Conservation (phyloP, 441 rosid genomes). For the Syzygium syzygioides region DNA sequence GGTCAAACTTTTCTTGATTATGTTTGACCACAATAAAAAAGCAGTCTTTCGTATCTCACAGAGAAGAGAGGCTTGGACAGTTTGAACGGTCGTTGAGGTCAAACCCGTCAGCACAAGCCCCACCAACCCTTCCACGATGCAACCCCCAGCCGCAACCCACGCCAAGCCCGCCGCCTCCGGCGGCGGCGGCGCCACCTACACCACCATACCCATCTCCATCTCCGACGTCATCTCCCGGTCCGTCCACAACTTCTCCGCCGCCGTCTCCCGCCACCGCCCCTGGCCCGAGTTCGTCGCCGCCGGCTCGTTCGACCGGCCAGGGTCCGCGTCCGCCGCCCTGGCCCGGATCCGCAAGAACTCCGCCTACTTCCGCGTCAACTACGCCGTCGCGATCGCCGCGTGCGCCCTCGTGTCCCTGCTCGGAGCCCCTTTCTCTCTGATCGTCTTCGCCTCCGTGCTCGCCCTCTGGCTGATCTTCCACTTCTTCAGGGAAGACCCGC, state of each 20-base stretch:
- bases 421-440: constrained; percentile 23
- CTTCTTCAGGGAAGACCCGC: constrained; percentile 35
- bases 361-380: constrained; percentile 33
- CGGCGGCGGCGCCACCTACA: constrained; percentile 27
- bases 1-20: background rate
- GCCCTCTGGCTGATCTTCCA: constrained; percentile 36
- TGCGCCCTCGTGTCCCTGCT: constrained; percentile 26
- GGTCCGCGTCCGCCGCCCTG: constrained; percentile 17
- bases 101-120: background rate
- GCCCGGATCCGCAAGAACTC: constrained; percentile 19
- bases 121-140: constrained; percentile 8
- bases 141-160: constrained; percentile 21
- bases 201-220: constrained; percentile 45
- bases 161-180: constrained; percentile 34
- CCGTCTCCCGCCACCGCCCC: constrained; percentile 42
- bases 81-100: constrained; percentile 8
- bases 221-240: constrained; percentile 40
- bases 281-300: constrained; percentile 43
- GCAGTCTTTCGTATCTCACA: background rate
- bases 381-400: constrained; percentile 17
- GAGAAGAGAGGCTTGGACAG: background rate
- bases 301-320: constrained; percentile 21
- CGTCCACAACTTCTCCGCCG: constrained; percentile 30
- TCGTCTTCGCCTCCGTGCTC: constrained; percentile 13
- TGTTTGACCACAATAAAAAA: background rate